Evolutionary conservation across 106 monocot species (phyloP), one percentile per base, ranked within the genome.

Genomic region (Dactylorhiza incarnata): DNA sequence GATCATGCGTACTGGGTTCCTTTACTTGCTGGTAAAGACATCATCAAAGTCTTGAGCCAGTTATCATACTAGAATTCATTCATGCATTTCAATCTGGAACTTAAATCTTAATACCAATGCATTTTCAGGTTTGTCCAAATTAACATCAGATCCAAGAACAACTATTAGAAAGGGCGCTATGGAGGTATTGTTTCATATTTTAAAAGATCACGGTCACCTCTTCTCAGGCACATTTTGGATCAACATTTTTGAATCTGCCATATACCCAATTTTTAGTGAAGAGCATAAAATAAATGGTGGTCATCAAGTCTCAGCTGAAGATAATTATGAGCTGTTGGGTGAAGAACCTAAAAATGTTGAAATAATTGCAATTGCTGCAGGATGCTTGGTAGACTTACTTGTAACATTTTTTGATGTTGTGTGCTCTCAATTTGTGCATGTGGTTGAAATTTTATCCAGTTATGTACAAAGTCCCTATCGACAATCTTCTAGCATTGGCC

Each of bases 141-240:
- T 99, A 80, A 92, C 99, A 25, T 84, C 94, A 74, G 99, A 99
- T 86, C 78, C 94, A 17, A 84, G 99, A 72, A 48, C 86, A 74
- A 80, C 89, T n/a, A 92, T 92, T 50, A 87, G 89, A 53, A 99
- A 90, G 78, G 83, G 94, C 46, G 89, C 99, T 79, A 58, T 99
- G 74, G 94, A 94, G 86, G 91, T 94, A 48, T 85, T 99, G 23
- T 99, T 99, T 79, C 87, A 94, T 75, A 99, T 99, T 73, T 76
- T 99, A n/a, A 91, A 88, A 75, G 99, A 94, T 71, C 99, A 99
- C 77, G 99, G 99, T 16, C 85, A 85, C 52, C 89, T 99, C 75
- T 99, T 99, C 73, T 88, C 99, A 12, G 37, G 19, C 70, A 68
- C 76, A 14, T 92, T 99, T 51, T 99, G 94, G 94, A 81, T 53